Base-by-base conservation (phyloP, 768 basidiomycete genomes). In the Boletus rufocinnamomeus region DNA sequence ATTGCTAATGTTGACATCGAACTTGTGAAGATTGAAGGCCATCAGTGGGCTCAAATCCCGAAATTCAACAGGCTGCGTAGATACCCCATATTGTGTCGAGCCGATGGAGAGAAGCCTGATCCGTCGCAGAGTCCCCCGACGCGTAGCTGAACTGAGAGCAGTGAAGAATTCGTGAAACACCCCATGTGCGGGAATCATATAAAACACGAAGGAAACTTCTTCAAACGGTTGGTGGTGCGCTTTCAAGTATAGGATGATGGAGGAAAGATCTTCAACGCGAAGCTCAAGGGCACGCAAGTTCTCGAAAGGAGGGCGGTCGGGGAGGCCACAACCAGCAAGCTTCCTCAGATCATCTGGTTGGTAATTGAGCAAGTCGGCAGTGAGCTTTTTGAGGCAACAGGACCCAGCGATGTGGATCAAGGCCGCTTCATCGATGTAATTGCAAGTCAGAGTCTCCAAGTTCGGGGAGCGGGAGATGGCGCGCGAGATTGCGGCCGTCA, bases 181-280 rank as follows among this genome's bases (percentile, higher is more conserved):
- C 14, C n/a, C 41, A 14, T 49, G 19, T 9, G 30, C 9, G 9
- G 25, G 28, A 48, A 19, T 2, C 2, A 19, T 5, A 21, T 3
- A 16, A 40, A 40, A 44, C 1, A 35, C 11, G 11, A 63, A 46
- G 25, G n/a, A 40, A n/a, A 63, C 41, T 4, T 47, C 50, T 40
- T 51, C 53, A 28, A 63, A 58, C 10, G 52, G 56, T n/a, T 63
- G 62, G 28, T 52, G 35, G 16, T 57, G 27, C 8, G 56, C 52
- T 44, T 16, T 43, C 11, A 63, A 49, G 27, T 10, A 51, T 2
- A 61, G 62, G 11, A 30, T 55, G 21, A 63, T n/a, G 28, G 56
- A 54, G 17, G 50, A 58, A 45, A 63, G 50, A 8, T 50, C 41
- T 6, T 35, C 3, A 14, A 63, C 28, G 3, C 1, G 3, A 27